Percentiles rank a stretch among this genome's conserved stretches.
Evolutionary conservation across 352 stramenopile species (phyloP).

Genomic region (Pythium periplocum): DNA sequence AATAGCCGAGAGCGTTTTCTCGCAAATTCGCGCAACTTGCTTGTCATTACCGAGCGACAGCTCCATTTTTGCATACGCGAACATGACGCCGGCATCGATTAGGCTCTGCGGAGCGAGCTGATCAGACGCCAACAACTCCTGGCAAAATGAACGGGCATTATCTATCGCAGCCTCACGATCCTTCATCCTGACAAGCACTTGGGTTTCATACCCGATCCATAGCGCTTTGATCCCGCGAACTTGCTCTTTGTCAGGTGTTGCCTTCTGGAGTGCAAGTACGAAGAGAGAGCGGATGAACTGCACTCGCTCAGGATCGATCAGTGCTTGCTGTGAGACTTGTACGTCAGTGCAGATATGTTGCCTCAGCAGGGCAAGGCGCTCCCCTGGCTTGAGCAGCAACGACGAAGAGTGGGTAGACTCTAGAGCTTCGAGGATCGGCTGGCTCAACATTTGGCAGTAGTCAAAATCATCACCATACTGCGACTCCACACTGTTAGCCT

Average conservation of each 20-base stretch:
- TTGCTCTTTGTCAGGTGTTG: too few species aligned
- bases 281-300: constrained; percentile 9
- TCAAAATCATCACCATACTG: constrained; percentile 19
- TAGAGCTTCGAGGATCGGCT: constrained; percentile 35
- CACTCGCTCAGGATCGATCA: constrained; percentile 8
- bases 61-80: constrained; percentile 50
- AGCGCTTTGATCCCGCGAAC: constrained; percentile 30
- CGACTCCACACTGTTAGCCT: background rate
- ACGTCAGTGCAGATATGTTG: constrained; percentile 1
- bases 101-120: background rate
- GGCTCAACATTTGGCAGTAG: constrained; percentile 23
- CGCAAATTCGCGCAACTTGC: constrained; percentile 46
- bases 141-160: constrained; percentile 25
- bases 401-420: constrained; percentile 12
- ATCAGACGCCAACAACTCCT: constrained; percentile 16
- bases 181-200: constrained; percentile 10
- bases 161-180: background rate
- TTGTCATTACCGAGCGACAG: constrained; percentile 28
- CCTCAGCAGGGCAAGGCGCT: constrained; percentile 5
- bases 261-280: too few species aligned
- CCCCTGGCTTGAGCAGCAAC: constrained; percentile 4
- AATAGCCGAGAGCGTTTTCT: constrained; percentile 24
- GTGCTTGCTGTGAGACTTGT: background rate
- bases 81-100: constrained; percentile 16
- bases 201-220: constrained; percentile 45